Conservation (phyloP, 139 green algal species). For the Volvox reticuliferus region DNA sequence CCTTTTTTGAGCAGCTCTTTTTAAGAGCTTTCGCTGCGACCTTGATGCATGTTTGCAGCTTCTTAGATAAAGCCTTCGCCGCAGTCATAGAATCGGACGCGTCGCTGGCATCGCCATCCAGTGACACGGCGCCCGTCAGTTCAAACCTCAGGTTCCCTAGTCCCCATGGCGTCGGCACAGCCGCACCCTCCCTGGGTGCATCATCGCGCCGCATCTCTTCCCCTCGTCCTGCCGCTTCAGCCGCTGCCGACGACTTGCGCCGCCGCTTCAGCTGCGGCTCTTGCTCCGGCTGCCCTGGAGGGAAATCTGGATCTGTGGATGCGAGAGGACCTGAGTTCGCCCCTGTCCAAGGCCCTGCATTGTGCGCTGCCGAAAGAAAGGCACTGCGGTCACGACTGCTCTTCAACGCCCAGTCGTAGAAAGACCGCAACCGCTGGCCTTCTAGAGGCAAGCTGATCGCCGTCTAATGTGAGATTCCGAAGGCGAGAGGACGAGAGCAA, state of each 20-base stretch:
- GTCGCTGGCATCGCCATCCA: background rate
- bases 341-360: background rate
- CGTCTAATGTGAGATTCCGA: background rate
- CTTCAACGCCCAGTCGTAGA: slow-evolving; percentile 10
- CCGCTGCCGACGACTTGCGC: background rate
- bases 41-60: background rate
- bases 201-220: no score
- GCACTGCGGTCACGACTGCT: background rate
- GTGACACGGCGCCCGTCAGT: background rate
- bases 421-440: background rate
- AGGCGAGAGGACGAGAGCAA: no score
- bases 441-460: background rate
- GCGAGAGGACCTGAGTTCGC: background rate
- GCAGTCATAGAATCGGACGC: background rate
- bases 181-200: no score
- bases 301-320: background rate
- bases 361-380: background rate
- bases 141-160: background rate
- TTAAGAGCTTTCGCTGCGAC: background rate
- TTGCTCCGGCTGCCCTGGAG: background rate
- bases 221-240: background rate
- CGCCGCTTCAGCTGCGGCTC: slow-evolving; percentile 3
- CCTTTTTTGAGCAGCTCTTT: no score
- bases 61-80: background rate
- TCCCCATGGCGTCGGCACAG: background rate